Base-by-base conservation (phyloP, 2,329 filamentous ascomycete species). In the Nemania diffusa region DNA sequence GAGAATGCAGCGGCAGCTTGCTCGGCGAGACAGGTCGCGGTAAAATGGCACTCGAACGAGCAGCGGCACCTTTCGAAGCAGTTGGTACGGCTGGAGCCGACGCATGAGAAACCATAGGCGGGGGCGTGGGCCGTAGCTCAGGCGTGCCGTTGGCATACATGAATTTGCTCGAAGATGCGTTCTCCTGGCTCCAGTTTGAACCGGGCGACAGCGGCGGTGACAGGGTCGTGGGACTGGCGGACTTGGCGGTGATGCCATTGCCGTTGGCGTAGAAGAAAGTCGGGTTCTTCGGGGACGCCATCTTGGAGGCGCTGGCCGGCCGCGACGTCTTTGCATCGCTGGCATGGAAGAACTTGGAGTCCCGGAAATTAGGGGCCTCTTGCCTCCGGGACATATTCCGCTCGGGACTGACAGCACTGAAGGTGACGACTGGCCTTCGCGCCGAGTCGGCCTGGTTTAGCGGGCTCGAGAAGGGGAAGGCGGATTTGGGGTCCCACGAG, bases 341-440 rank as follows among this genome's bases (percentile, higher is more conserved):
- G 29, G 94, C 96, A 78, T 97, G 94, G 78, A 99, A 97, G 85
- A 98, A 98, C 81, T 93, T 95, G 60, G 90, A 81, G 58, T 87
- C 85, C 22, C 75, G 73, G 67, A 65, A 34, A 59, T 65, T 60
- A 37, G 73, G 62, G 11, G 51, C 55, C 26, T 78, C 73, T 74
- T 78, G 73, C 66, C 72, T 77, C 51, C 71, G 65, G 60, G 73
- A 67, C 24, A 62, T 70, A 20, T 74, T 73, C 7, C 70, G 67
- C 15, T 83, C 80, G 37, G 79, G 78, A 13, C 78, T 74, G 6
- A 76, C 72, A 5, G 83, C 76, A 71, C 76, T 81, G 66, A 85
- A 83, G 22, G 82, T 79, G 22, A 83, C 78, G 11, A 74, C 76
- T 69, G 71, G 71, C 58, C 66, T 76, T 68, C 58, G 79, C 42